Base-by-base conservation (phyloP, 352 stramenopile genomes). In the Globisporangium barbulae region DNA sequence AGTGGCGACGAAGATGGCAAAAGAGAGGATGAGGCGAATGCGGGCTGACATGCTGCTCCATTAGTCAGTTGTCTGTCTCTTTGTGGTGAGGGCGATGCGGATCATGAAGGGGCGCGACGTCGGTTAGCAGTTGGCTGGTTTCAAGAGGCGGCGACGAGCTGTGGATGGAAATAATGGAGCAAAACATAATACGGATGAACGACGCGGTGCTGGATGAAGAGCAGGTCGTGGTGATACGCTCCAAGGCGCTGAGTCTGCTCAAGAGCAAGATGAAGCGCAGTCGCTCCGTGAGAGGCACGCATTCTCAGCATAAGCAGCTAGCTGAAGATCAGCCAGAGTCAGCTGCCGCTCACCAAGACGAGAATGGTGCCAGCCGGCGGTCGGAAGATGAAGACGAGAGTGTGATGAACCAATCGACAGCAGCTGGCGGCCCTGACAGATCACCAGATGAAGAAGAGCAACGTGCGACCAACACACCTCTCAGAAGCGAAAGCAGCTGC, bases 231-330 rank as follows among this genome's bases (percentile, higher is more conserved):
- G 53, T 21, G 8, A 50, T 22, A 25, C 67, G 70, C 1, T 44
- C 33, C 2, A 22, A 77, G n/a, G 59, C 68, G 21, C 68, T 74
- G 5, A 66, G 41, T 19, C 42, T 76, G 28, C 54, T 73, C 49
- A 75, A 74, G 52, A 41, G 45, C 25, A 72, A 61, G 44, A 19
- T 62, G 19, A 25, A 31, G 31, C 53, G 35, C 30, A 13, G 33
- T 21, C 37, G n/a, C n/a, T 33, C 8, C 21, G 3, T 37, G 7
- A 13, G 28, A 56, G 1, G 17, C 30, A 28, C 44, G 31, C 8
- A 41, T 28, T 3, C 13, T 19, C 33, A 58, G 15, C 30, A 62
- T 1, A 42, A 30, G 6, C 17, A 42, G 19, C 17, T 35, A n/a
- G 8, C 49, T 8, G n/a, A 60, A 25, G 42, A 45, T 54, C 42